phyloP scores from a whole-genome alignment of 495 filamentous ascomycete genomes.

The Aspergillus nidulans region DNA sequence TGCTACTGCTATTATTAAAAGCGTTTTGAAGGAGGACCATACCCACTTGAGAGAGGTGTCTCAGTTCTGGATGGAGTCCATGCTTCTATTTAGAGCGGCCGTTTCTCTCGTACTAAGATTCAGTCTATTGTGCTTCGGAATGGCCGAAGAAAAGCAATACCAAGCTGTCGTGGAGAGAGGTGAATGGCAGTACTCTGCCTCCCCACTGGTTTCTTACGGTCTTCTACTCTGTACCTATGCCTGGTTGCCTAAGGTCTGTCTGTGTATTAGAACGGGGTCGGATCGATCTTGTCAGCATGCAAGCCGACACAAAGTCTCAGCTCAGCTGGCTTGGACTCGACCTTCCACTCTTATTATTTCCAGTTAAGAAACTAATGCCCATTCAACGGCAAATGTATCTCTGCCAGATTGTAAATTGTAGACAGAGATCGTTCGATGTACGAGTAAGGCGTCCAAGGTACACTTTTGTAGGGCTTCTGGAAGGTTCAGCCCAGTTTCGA shows the following conservation, averaged over 20 bases:
- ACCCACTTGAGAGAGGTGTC: slow-evolving; percentile 18
- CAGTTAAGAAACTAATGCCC: neutral
- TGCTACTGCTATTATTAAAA: slow-evolving; percentile 1
- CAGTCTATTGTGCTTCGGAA: neutral
- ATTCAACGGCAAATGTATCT: too few species aligned
- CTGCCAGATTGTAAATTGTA: neutral
- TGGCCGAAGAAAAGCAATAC: slow-evolving; percentile 4
- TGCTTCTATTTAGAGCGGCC: slow-evolving; percentile 1
- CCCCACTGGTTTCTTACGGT: slow-evolving; percentile 1
- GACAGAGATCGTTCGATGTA: neutral
- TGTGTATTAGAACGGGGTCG: neutral
- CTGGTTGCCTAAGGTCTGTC: neutral
- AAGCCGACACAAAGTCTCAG: neutral
- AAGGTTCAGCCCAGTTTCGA: neutral
- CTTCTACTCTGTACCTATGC: neutral
- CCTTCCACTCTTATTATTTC: neutral
- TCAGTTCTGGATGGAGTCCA: slow-evolving; percentile 10
- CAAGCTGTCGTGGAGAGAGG: neutral
- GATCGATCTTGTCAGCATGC: neutral
- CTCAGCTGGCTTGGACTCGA: neutral
- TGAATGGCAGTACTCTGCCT: slow-evolving; percentile 1
- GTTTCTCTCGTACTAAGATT: neutral
- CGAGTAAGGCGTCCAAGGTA: neutral
- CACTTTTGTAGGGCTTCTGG: neutral
- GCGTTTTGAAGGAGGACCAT: neutral